phyloP scores from a whole-genome alignment of 2,329 filamentous ascomycete species.

The Neofusicoccum kwambonambiense region DNA sequence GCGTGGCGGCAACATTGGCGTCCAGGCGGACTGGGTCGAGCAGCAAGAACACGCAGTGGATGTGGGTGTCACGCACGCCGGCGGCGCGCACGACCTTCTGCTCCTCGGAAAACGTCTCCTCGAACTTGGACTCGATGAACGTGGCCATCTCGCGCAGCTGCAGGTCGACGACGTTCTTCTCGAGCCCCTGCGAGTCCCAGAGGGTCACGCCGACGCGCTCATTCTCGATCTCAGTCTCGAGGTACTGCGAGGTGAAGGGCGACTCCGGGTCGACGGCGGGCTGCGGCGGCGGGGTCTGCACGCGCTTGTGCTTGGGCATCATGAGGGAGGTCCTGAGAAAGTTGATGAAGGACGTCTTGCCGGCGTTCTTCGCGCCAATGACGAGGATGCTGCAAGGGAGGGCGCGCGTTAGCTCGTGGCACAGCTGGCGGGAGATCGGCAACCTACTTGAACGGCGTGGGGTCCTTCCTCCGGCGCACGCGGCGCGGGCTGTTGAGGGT shows the following conservation, averaged over 20 bases:
- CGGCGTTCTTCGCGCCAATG: slow-evolving; percentile 80
- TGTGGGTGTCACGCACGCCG: slow-evolving; percentile 91
- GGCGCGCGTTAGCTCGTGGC: slow-evolving; percentile 19
- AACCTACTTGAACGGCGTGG: slow-evolving; percentile 95
- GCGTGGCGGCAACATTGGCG: slow-evolving; percentile 67
- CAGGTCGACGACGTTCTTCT: slow-evolving; percentile 92
- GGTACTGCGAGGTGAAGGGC: slow-evolving; percentile 78
- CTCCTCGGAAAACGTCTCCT: slow-evolving; percentile 95
- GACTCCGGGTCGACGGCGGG: slow-evolving; percentile 48
- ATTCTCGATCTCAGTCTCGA: slow-evolving; percentile 91
- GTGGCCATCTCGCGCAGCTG: slow-evolving; percentile 87
- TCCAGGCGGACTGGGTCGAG: slow-evolving; percentile 86
- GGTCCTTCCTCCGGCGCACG: slow-evolving; percentile 92
- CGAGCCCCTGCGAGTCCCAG: slow-evolving; percentile 94
- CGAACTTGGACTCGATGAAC: slow-evolving; percentile 97
- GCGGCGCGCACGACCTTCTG: slow-evolving; percentile 95
- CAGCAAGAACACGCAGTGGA: slow-evolving; percentile 91
- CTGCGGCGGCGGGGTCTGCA: slow-evolving; percentile 41
- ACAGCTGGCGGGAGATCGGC: neutral
- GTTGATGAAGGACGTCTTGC: slow-evolving; percentile 95
- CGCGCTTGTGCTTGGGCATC: slow-evolving; percentile 75
- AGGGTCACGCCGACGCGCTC: slow-evolving; percentile 90
- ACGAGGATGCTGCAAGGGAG: slow-evolving; percentile 70
- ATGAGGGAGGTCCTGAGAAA: slow-evolving; percentile 87
- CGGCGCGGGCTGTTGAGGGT: slow-evolving; percentile 90